A percentile compares a stretch with the other conserved stretches of the same genome.
phyloP scores from a whole-genome alignment of 805 yeast genomes.

The Debaryomyces maramus region DNA sequence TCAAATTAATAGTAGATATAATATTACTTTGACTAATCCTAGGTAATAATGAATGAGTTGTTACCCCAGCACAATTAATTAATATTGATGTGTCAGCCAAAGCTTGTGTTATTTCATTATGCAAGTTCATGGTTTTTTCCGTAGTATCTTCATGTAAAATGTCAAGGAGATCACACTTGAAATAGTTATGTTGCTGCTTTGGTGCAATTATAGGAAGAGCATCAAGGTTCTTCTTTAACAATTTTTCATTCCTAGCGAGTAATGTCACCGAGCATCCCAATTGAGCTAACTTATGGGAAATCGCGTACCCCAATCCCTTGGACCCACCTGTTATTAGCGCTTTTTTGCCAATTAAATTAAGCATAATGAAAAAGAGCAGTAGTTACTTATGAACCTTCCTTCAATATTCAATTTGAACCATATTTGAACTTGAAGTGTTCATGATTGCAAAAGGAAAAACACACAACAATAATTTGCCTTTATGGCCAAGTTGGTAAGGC shows the following conservation, averaged over 20 bases:
- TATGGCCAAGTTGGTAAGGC: slow-evolving; percentile 10
- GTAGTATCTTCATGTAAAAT: slow-evolving; percentile 14
- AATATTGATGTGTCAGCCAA: slow-evolving; percentile 45
- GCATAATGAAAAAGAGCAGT: too few relatives aligned
- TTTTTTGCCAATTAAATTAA: slow-evolving; percentile 12
- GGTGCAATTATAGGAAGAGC: slow-evolving; percentile 13
- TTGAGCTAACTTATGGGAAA: slow-evolving; percentile 26
- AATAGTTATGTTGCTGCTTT: slow-evolving; percentile 28
- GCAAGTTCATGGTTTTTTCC: slow-evolving; percentile 10
- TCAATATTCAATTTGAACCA: too few relatives aligned
- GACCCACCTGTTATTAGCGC: slow-evolving; percentile 45
- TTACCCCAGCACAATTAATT: slow-evolving; percentile 66
- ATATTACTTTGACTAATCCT: slow-evolving; percentile 44
- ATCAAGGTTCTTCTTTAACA: slow-evolving; percentile 27
- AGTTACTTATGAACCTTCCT: too few relatives aligned
- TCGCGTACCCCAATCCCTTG: slow-evolving; percentile 36
- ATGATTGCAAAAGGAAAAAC: too few relatives aligned
- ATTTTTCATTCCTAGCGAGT: slow-evolving; percentile 34
- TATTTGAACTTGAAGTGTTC: too few relatives aligned
- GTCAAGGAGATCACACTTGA: slow-evolving; percentile 33
- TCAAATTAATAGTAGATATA: slow-evolving; percentile 48
- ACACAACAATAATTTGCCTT: slow-evolving; percentile 1
- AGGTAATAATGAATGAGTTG: slow-evolving; percentile 55
- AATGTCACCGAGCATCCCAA: slow-evolving; percentile 33
- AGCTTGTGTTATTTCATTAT: slow-evolving; percentile 16